A percentile compares a stretch with the other conserved stretches of the same genome.
These are phyloP conservation scores for Globisporangium orthogonon DNA, from an alignment of 352 stramenopile genomes.

Conservation along the genomic window DNA sequence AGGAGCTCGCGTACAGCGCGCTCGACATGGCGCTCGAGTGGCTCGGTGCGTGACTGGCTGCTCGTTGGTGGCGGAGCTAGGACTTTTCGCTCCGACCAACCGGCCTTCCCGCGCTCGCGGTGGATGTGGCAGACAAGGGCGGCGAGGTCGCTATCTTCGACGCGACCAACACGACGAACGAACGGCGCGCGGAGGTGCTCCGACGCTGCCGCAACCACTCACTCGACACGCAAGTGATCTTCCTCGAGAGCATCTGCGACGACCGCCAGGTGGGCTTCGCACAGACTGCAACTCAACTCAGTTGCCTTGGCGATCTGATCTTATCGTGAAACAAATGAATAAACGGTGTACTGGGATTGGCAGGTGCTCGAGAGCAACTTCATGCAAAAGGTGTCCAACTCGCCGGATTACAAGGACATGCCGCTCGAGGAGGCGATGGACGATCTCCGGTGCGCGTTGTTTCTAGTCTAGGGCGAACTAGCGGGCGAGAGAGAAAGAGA, in stretches of 20 bases:
- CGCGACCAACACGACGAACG: slow-evolving; percentile 64
- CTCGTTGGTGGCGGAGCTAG: too few relatives aligned
- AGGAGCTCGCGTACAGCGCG: slow-evolving; percentile 57
- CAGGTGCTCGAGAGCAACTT: slow-evolving; percentile 52
- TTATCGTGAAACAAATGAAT: not conserved
- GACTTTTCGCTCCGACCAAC: too few relatives aligned
- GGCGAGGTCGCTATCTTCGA: slow-evolving; percentile 74
- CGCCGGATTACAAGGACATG: slow-evolving; percentile 56
- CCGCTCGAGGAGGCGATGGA: slow-evolving; percentile 34
- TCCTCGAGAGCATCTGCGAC: slow-evolving; percentile 84
- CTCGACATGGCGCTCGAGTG: slow-evolving; percentile 32
- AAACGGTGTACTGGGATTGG: not conserved
- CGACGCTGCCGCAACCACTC: slow-evolving; percentile 17
- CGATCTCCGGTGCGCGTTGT: slow-evolving; percentile 33
- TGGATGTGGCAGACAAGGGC: slow-evolving; percentile 16
- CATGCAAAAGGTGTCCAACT: slow-evolving; percentile 40
- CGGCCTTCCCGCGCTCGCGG: too few relatives aligned
- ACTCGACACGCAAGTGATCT: slow-evolving; percentile 45
- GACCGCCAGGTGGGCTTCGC: slow-evolving; percentile 20
- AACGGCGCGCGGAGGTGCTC: slow-evolving; percentile 23
- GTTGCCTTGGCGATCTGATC: too few relatives aligned
- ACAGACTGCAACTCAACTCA: too few relatives aligned
- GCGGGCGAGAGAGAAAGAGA: not conserved
- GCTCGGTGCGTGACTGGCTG: slow-evolving; percentile 18
- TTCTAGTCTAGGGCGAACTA: too few relatives aligned